Conservation (phyloP, 352 stramenopile species). For the Globisporangium orthogonon region DNA sequence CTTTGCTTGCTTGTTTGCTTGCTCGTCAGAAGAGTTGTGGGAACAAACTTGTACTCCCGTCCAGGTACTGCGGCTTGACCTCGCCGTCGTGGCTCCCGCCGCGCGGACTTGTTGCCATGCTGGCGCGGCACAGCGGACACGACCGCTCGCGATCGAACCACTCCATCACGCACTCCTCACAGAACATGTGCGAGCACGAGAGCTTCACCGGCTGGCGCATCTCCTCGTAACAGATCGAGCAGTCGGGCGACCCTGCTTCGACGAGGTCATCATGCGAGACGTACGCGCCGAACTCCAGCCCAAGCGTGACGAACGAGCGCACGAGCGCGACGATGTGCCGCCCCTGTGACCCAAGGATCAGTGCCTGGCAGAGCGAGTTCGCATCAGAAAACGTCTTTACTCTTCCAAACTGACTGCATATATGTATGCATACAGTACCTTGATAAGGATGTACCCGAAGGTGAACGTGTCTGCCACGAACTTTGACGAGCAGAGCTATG, state of each 20-base stretch:
- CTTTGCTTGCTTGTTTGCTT: neutral
- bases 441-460: conserved; percentile 71
- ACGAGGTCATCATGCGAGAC: conserved; percentile 49
- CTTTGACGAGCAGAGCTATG: conserved; percentile 52
- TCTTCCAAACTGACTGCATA: neutral
- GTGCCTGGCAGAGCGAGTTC: conserved; percentile 18
- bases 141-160: conserved; percentile 84
- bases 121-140: conserved; percentile 66
- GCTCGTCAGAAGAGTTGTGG: conserved; percentile 37
- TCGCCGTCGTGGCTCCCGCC: conserved; percentile 15
- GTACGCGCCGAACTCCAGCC: conserved; percentile 65
- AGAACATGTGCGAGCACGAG: conserved; percentile 77
- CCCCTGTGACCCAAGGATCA: conserved; percentile 53
- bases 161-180: conserved; percentile 77
- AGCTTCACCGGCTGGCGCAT: conserved; percentile 74
- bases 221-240: conserved; percentile 77
- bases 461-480: conserved; percentile 71
- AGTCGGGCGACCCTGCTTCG: conserved; percentile 60
- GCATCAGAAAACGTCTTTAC: neutral
- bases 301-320: conserved; percentile 51
- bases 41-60: conserved; percentile 70
- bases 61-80: conserved; percentile 64
- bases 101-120: conserved; percentile 22
- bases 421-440: conserved; percentile 26
- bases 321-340: conserved; percentile 37